Base-by-base conservation (phyloP, 108 stramenopile species). In the Mayamaea pseudoterrestris region DNA sequence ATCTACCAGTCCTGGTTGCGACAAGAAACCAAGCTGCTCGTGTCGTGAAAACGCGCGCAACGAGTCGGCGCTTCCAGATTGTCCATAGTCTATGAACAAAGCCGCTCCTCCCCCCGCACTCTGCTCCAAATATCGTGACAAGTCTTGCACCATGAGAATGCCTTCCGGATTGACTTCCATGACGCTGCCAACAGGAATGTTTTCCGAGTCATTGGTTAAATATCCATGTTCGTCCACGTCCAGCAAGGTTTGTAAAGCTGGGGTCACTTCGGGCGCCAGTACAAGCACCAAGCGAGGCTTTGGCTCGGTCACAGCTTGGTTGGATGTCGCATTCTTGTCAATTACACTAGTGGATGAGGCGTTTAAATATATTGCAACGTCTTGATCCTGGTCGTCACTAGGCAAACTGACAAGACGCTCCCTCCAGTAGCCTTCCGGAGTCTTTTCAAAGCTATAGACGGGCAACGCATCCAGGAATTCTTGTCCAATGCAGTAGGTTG, bases 401-500 rank as follows among this genome's bases (percentile, higher is more conserved):
- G 82, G 78, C 37, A 94, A 64, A 63, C 96, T 94, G 6, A 98
- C 81, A 60, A 96, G 52, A 32, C 89, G 67, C 71, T 98, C 97
- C 55, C 94, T 68, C 97, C 97, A 98, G 26, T 47, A 48, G 13
- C 93, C 91, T 7, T 90, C 60, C 36, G 65, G 68, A 6, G 81
- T 79, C 58, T 74, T 78, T 67, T 88, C 74, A 60, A 98, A 96
- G 36, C 73, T 74, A 59, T 98, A 93, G 12, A 94, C 74, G 13
- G 97, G 95, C 6, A 98, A 65, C 12, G 95, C 95, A 61, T 98
- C 95, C 30, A 97, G 35, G 34, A 98, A 76, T 47, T 98, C 97
- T 63, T 98, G 97, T 27, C 78, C 80, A 5, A 98, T 55, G 20
- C 88, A 44, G 34, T 83, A 66, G 5, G 65, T 61, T 13, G 78